Evolutionary conservation across 495 filamentous ascomycete genomes (phyloP).

Genomic region (Lasiosphaeria hispida): DNA sequence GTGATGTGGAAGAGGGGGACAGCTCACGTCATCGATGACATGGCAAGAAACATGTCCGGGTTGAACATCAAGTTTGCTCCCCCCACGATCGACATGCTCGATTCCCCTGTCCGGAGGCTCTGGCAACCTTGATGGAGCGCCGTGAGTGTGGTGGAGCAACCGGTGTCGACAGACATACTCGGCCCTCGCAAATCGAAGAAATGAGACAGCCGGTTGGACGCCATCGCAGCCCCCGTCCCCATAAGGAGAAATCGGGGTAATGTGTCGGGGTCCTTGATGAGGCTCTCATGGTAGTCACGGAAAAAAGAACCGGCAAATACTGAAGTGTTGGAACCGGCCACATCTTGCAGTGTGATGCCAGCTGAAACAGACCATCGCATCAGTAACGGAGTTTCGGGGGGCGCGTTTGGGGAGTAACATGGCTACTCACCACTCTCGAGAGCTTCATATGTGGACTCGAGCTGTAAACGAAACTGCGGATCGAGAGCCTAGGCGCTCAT

Average conservation of each 20-base stretch:
- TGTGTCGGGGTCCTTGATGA: slow-evolving; percentile 33
- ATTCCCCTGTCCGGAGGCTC: slow-evolving; percentile 49
- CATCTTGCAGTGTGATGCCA: slow-evolving; percentile 32
- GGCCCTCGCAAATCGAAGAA: slow-evolving; percentile 58
- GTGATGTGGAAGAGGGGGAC: not conserved
- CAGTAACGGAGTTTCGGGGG: too few species aligned
- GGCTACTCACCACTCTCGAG: slow-evolving; percentile 49
- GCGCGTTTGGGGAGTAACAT: not conserved
- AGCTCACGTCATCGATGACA: slow-evolving; percentile 33
- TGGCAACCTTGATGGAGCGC: slow-evolving; percentile 52
- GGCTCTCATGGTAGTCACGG: slow-evolving; percentile 42
- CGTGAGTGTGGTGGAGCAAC: slow-evolving; percentile 54
- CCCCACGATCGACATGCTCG: slow-evolving; percentile 45
- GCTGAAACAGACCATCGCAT: slow-evolving; percentile 18
- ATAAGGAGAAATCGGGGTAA: slow-evolving; percentile 45
- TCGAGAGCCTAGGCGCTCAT: slow-evolving; percentile 35
- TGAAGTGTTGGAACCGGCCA: slow-evolving; percentile 38
- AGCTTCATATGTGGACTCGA: slow-evolving; percentile 60
- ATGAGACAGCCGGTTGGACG: slow-evolving; percentile 56
- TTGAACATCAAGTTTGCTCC: slow-evolving; percentile 38
- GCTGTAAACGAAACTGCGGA: slow-evolving; percentile 47
- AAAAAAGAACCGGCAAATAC: slow-evolving; percentile 47
- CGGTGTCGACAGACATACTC: slow-evolving; percentile 58
- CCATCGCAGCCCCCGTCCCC: slow-evolving; percentile 48
- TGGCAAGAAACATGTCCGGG: slow-evolving; percentile 33